A percentile compares a stretch with the other conserved stretches of the same genome.
phyloP scores from a whole-genome alignment of 768 basidiomycete species.

The Lentinula aciculospora region DNA sequence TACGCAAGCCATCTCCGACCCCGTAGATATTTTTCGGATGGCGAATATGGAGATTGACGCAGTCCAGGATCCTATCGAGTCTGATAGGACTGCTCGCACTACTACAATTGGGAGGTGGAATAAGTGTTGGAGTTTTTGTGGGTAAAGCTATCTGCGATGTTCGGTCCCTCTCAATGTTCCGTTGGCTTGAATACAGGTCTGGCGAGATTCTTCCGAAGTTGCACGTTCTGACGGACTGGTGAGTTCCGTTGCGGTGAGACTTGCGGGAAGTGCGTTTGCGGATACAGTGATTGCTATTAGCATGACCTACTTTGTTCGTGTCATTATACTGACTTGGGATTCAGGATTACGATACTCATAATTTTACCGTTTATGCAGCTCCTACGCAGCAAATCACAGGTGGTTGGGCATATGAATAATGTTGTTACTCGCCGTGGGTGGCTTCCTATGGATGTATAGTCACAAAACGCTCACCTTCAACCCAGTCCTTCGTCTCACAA shows the following conservation, averaged over 20 bases:
- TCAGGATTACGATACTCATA: neutral
- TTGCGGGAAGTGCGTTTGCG: conserved; percentile 7
- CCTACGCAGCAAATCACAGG: conserved; percentile 6
- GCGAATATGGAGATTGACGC: conserved; percentile 13
- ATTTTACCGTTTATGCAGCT: conserved; percentile 2
- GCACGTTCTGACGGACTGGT: conserved; percentile 3
- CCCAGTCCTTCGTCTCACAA: conserved; percentile 11
- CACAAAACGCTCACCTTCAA: neutral
- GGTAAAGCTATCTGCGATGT: neutral
- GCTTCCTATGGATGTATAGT: too few relatives aligned
- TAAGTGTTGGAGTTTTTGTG: conserved; percentile 10
- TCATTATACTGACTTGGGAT: neutral
- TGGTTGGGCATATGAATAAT: conserved; percentile 2
- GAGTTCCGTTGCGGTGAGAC: conserved; percentile 10
- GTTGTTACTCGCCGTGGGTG: conserved; percentile 11
- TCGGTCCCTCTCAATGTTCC: neutral
- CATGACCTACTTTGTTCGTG: conserved; percentile 12
- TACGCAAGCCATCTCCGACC: too few relatives aligned
- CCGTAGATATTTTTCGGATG: conserved; percentile 15
- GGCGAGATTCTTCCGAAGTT: neutral
- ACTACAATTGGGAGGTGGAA: conserved; percentile 12
- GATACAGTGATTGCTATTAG: conserved; percentile 12
- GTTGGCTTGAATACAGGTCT: conserved; percentile 4
- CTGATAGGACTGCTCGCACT: conserved; percentile 9
- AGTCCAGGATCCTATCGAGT: conserved; percentile 4